Percentiles rank a stretch among this genome's conserved stretches.
These are phyloP conservation scores for Naganishia antarctica DNA, from an alignment of 768 basidiomycete species.

Conservation along the genomic window DNA sequence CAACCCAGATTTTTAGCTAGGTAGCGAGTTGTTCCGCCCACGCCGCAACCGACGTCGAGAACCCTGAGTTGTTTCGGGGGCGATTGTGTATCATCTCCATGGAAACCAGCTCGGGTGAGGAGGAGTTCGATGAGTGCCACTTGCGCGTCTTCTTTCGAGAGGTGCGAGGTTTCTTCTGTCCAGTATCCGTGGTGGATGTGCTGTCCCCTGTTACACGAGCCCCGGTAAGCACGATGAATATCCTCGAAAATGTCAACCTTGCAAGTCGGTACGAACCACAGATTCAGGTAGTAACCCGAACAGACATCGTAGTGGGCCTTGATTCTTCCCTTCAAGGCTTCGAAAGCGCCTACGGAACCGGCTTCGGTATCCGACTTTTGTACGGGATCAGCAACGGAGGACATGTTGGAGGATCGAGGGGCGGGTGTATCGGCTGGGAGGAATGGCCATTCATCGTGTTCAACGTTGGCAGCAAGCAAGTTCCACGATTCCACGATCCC, in stretches of 20 bases:
- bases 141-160: slow-evolving; percentile 31
- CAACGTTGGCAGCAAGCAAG: no score
- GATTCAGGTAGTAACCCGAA: slow-evolving; percentile 28
- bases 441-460: no score
- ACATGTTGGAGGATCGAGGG: neutral
- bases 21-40: slow-evolving; percentile 31
- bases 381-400: neutral
- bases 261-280: no score
- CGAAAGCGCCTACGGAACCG: neutral
- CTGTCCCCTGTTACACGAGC: no score
- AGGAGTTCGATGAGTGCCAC: slow-evolving; percentile 29
- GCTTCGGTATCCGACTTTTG: neutral
- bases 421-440: no score
- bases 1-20: slow-evolving; percentile 28
- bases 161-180: slow-evolving; percentile 17
- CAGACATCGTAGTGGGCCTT: slow-evolving; percentile 33
- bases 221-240: no score
- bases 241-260: no score
- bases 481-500: no score
- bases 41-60: slow-evolving; percentile 30
- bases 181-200: slow-evolving; percentile 32
- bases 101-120: slow-evolving; percentile 25
- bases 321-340: slow-evolving; percentile 26
- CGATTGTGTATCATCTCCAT: neutral
- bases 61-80: slow-evolving; percentile 13